phyloP scores from a whole-genome alignment of 345 rosid species.

The Eucalyptus curtisii region DNA sequence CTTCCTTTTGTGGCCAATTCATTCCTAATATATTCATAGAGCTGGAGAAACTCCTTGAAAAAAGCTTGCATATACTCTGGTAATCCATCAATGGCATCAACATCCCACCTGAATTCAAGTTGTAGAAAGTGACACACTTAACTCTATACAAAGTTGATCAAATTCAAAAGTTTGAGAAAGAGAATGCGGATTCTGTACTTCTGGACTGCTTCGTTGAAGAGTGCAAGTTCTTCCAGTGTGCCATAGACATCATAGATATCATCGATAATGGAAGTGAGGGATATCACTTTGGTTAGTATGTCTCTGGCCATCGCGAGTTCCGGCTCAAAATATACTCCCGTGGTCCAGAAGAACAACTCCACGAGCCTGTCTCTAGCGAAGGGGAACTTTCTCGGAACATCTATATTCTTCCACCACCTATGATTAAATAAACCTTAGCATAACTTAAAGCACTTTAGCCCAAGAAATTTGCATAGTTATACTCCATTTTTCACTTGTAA shows the following conservation, averaged over 20 bases:
- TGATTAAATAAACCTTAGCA: neutral
- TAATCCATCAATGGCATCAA: neutral
- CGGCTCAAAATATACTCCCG: conserved; percentile 1
- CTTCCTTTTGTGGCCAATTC: neutral
- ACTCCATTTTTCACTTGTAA: neutral
- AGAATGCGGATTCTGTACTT: neutral
- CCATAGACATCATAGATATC: neutral
- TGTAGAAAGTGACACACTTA: neutral
- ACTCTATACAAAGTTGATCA: neutral
- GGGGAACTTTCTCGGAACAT: neutral
- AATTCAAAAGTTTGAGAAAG: neutral
- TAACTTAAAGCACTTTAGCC: neutral
- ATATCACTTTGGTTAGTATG: neutral
- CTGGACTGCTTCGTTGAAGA: neutral
- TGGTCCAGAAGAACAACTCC: neutral
- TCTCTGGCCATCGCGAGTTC: neutral
- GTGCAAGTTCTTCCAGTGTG: neutral
- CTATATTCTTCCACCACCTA: conserved; percentile 14
- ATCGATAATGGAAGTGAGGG: neutral
- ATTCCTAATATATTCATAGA: neutral
- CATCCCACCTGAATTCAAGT: neutral
- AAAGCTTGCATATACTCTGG: neutral
- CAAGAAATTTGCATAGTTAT: neutral
- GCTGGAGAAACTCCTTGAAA: neutral
- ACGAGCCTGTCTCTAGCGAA: conserved; percentile 7